Percentiles rank a stretch among this genome's conserved stretches.
phyloP scores from a whole-genome alignment of 2,329 filamentous ascomycete genomes.

The Periconia macrospinosa region DNA sequence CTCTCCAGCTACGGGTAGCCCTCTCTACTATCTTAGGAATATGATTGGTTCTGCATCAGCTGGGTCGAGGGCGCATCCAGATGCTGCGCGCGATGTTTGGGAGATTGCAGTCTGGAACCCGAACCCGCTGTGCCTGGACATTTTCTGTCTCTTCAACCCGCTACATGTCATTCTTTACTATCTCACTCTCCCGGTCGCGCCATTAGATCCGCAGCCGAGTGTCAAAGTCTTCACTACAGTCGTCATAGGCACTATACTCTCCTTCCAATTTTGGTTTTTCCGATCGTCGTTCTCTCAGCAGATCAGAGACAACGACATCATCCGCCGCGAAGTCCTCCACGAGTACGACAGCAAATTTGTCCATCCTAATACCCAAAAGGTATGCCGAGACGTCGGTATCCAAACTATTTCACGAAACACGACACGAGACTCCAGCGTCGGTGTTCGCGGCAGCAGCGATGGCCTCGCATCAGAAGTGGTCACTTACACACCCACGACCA shows the following conservation, averaged over 20 bases:
- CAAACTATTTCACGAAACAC: slow-evolving; percentile 61
- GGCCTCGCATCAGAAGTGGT: slow-evolving; percentile 57
- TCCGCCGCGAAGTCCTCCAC: slow-evolving; percentile 88
- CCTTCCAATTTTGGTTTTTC: slow-evolving; percentile 74
- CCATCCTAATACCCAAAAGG: slow-evolving; percentile 80
- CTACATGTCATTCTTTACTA: slow-evolving; percentile 90
- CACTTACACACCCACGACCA: slow-evolving; percentile 62
- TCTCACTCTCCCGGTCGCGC: slow-evolving; percentile 77
- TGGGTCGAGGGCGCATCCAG: slow-evolving; percentile 81
- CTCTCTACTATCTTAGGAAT: slow-evolving; percentile 72
- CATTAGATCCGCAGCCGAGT: slow-evolving; percentile 78
- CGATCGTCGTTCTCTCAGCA: slow-evolving; percentile 79
- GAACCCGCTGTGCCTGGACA: slow-evolving; percentile 74
- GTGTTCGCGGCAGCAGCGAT: slow-evolving; percentile 46
- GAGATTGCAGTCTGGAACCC: slow-evolving; percentile 94
- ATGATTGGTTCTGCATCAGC: slow-evolving; percentile 67
- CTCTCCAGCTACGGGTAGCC: slow-evolving; percentile 75
- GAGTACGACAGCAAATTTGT: slow-evolving; percentile 98
- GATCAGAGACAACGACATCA: slow-evolving; percentile 77
- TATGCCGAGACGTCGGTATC: slow-evolving; percentile 76
- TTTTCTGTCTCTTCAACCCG: slow-evolving; percentile 91
- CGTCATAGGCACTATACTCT: slow-evolving; percentile 73
- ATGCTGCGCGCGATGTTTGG: slow-evolving; percentile 86
- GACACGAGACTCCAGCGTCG: slow-evolving; percentile 39
- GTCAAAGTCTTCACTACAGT: slow-evolving; percentile 83